Evolutionary conservation across 2,329 filamentous ascomycete species (phyloP).

Genomic region (Epichloe baconii): DNA sequence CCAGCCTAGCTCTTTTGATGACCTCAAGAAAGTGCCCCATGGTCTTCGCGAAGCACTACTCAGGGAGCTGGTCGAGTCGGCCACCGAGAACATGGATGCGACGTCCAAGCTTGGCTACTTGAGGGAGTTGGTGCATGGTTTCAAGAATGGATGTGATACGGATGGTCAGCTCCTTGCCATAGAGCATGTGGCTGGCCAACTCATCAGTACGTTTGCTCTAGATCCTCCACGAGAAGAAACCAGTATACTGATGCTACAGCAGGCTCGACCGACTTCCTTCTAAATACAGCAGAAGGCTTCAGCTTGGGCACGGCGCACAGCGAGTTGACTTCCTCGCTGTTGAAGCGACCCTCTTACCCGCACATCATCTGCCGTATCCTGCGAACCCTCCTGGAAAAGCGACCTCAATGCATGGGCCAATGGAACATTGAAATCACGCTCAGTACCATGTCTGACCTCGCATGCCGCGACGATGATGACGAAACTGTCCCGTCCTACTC

Average conservation of each 20-base stretch:
- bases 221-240: not conserved
- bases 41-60: slow-evolving; percentile 20
- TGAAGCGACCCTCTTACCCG: slow-evolving; percentile 20
- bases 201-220: slow-evolving; percentile 21
- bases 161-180: slow-evolving; percentile 32
- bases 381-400: slow-evolving; percentile 35
- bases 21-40: slow-evolving; percentile 15
- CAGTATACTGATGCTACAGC: slow-evolving; percentile 7
- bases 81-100: slow-evolving; percentile 20
- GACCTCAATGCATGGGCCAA: slow-evolving; percentile 37
- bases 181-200: slow-evolving; percentile 26
- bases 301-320: slow-evolving; percentile 29
- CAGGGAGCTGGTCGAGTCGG: slow-evolving; percentile 17
- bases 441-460: slow-evolving; percentile 28
- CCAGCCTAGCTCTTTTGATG: slow-evolving; percentile 21
- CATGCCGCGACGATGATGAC: slow-evolving; percentile 14
- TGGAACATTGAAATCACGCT: slow-evolving; percentile 45
- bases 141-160: slow-evolving; percentile 17
- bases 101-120: slow-evolving; percentile 25
- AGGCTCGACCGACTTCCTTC: slow-evolving; percentile 18
- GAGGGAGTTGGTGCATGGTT: slow-evolving; percentile 21
- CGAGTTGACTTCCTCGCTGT: slow-evolving; percentile 24
- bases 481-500: slow-evolving; percentile 25
- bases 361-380: slow-evolving; percentile 28
- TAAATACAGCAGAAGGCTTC: slow-evolving; percentile 16